These are phyloP conservation scores for Rhododendron ovatum DNA, from an alignment of 148 eudicot species.

Conservation along the genomic window DNA sequence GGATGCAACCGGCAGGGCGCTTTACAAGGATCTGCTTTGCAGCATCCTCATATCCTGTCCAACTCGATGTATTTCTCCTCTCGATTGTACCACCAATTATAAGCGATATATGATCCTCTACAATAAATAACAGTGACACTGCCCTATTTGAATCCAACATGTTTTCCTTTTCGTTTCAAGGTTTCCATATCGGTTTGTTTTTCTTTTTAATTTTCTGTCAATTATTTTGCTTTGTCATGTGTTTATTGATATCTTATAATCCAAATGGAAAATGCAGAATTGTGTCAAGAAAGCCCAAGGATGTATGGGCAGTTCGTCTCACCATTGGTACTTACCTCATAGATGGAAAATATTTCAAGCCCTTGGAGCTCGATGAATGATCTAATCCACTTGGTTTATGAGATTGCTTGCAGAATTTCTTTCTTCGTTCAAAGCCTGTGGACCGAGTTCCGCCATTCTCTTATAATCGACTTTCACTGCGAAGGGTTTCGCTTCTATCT, in stretches of 20 bases:
- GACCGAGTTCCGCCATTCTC: neutral
- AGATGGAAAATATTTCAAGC: constrained; percentile 81
- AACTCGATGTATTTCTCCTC: no score
- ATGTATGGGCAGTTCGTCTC: constrained; percentile 89
- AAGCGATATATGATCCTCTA: no score
- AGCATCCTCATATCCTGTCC: no score
- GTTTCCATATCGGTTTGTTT: neutral
- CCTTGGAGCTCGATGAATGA: constrained; percentile 46
- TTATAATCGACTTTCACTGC: neutral
- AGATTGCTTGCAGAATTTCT: neutral
- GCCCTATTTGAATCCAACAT: neutral
- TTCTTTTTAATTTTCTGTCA: neutral
- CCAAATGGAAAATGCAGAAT: constrained; percentile 39
- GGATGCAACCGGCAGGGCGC: no score
- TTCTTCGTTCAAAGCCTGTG: neutral
- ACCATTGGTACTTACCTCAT: constrained; percentile 84
- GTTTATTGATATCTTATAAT: neutral
- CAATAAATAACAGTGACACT: neutral
- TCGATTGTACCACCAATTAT: no score
- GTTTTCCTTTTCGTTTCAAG: neutral
- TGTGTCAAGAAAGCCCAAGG: constrained; percentile 82
- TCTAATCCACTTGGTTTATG: neutral
- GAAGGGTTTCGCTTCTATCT: neutral
- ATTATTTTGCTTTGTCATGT: neutral
- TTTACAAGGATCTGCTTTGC: no score